Evolutionary conservation across 805 yeast genomes (phyloP).

Genomic region (Cyberlindnera subsufficiens): DNA sequence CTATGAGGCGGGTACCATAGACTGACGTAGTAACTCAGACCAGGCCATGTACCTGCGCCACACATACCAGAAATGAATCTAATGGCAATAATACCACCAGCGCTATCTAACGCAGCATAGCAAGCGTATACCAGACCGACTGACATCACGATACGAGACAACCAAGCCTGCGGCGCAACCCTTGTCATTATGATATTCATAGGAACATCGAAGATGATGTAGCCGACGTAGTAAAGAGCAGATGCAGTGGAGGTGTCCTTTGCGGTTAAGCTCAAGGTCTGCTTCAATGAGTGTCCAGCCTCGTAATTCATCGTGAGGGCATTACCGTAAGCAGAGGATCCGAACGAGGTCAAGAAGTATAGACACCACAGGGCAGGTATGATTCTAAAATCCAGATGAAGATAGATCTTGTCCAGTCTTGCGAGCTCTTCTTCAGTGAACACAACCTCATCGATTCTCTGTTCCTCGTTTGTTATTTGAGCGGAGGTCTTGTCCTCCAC

Average conservation of each 20-base stretch:
- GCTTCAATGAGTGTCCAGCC: slow-evolving; percentile 54
- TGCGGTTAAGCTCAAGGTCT: slow-evolving; percentile 42
- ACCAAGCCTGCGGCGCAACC: slow-evolving; percentile 81
- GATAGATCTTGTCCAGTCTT: slow-evolving; percentile 47
- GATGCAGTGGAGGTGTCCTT: slow-evolving; percentile 68
- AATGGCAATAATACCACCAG: slow-evolving; percentile 60
- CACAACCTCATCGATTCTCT: background rate
- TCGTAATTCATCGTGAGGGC: slow-evolving; percentile 72
- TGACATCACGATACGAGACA: slow-evolving; percentile 67
- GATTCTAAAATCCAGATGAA: slow-evolving; percentile 62
- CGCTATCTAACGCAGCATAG: slow-evolving; percentile 52
- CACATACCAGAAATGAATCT: slow-evolving; percentile 70
- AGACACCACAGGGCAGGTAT: slow-evolving; percentile 80
- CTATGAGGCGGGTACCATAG: slow-evolving; percentile 82
- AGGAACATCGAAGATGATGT: slow-evolving; percentile 79
- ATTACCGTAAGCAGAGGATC: slow-evolving; percentile 69
- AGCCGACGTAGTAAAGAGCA: slow-evolving; percentile 79
- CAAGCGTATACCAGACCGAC: slow-evolving; percentile 78
- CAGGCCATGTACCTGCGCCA: slow-evolving; percentile 91
- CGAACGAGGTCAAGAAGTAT: slow-evolving; percentile 75
- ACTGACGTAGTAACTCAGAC: slow-evolving; percentile 76
- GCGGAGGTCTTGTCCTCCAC: slow-evolving; percentile 8
- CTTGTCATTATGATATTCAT: slow-evolving; percentile 83
- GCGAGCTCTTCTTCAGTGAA: slow-evolving; percentile 26
- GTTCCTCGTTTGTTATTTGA: slow-evolving; percentile 6